Base-by-base conservation (phyloP, 2,329 filamentous ascomycete genomes). In the Aureobasidium pullulans region DNA sequence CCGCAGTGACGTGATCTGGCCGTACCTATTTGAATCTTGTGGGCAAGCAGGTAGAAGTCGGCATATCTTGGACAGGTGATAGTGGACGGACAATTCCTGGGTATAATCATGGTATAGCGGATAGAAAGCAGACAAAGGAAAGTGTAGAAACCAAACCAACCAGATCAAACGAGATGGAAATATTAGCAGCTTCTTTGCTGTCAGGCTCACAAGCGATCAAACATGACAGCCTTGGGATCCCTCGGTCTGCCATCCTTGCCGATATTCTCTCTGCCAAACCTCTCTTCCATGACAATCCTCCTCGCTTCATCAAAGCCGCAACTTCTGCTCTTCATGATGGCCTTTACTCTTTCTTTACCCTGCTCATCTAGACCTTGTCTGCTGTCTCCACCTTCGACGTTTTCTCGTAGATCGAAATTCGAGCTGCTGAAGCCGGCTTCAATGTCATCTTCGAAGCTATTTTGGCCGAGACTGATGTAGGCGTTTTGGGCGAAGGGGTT, bases 161-260 rank as follows among this genome's bases (percentile, higher is more conserved):
- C 34, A 15, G 13, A 36, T 3, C 4, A 47, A n/a, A 37, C 15
- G 16, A 39, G 19, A 42, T 15, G n/a, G 23, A 31, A 40, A 31
- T 6, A 10, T 11, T 6, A 37, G 23, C 3, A n/a, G 16, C 13
- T 36, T 50, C 32, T 19, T 29, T 37, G 1, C 4, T 3, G 34
- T 7, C 28, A n/a, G 19, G 31, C n/a, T 49, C 31, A 59, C 52
- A 62, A 31, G 19, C 62, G 57, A 52, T 63, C 62, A 75, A 97
- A 97, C 71, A 89, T 95, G 61, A 97, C 91, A 71, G 96, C 96
- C 78, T 96, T 96, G 63, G 92, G 91, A 77, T 97, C 93, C 70
- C 85, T 82, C 63, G 94, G 94, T 66, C 86, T 77, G 4, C 94
- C 94, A 73, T 99, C 94, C 5, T 88, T 81, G 1, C 86, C 90